Base-by-base conservation (phyloP, 2,329 filamentous ascomycete genomes). In the Furcasterigmium furcatum region DNA sequence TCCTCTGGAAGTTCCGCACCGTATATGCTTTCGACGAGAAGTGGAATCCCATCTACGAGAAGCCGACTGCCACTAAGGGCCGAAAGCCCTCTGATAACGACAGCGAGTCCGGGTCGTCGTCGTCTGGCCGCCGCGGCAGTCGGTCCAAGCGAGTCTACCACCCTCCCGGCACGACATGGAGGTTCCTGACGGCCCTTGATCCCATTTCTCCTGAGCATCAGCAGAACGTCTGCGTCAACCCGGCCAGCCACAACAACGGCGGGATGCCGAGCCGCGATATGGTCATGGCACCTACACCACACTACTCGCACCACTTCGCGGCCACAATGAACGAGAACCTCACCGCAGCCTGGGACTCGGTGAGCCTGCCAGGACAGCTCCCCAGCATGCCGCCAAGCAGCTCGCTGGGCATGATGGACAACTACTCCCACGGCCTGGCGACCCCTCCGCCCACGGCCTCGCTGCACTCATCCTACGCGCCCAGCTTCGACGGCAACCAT, bases 1-100 rank as follows among this genome's bases (percentile, higher is more conserved):
- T 85, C 45, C 70, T 85, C 30, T 85, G 82, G 82, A 80, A 79
- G 3, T 85, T 85, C 60, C 72, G 62, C 64, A 79, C 71, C 53
- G 66, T 79, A 22, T 68, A 72, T 54, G 63, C 60, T 47, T 52
- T 65, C 42, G 63, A 75, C 64, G 70, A 71, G 64, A 71, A 71
- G 60, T 69, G 69, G 53, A 67, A 68, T 49, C 69, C 67, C 2
- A 49, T 46, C 13, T 62, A 70, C 52, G 64, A 68, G 38, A 67
- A 68, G 53, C 50, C 46, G 13, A 43, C 19, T 14, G 35, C 46
- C 19, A 45, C 43, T 25, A 52, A 51, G 42, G 49, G 48, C 16
- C 50, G 45, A 29, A 48, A 46, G 32, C 44, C 46, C 18, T 27
- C 46, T 14, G 48, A 52, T 8, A 46, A 46, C 12, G 50, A 50